phyloP scores from a whole-genome alignment of 257 asterid species.

The Avicennia marina region DNA sequence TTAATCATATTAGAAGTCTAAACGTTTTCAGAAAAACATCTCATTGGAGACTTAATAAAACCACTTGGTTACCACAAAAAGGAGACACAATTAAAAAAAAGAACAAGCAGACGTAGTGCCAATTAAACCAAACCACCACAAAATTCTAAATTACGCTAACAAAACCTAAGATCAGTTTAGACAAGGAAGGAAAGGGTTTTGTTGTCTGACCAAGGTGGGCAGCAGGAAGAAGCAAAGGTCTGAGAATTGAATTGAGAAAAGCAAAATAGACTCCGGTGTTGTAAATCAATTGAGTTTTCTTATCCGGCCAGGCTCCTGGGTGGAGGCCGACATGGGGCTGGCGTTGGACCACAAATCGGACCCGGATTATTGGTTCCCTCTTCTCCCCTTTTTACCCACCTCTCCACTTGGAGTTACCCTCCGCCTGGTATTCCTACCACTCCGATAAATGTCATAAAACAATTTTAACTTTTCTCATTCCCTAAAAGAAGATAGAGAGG shows the following conservation, averaged over 20 bases:
- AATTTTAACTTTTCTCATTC: neutral
- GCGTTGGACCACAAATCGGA: no score
- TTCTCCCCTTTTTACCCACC: constrained; percentile 9
- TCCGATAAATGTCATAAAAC: no score
- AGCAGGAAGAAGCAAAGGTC: constrained; percentile 18
- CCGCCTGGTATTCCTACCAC: no score
- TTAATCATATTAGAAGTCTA: neutral
- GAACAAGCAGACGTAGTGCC: neutral
- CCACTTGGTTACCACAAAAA: neutral
- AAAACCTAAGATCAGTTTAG: neutral
- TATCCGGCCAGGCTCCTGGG: constrained; percentile 30
- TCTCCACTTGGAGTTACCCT: no score
- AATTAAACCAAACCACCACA: neutral
- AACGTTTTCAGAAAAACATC: neutral
- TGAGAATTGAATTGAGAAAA: constrained; percentile 15
- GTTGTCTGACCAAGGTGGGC: constrained; percentile 18
- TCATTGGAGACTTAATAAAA: neutral
- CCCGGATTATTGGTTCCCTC: constrained; percentile 9
- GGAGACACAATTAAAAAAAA: neutral
- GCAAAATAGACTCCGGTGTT: neutral
- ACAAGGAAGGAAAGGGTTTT: neutral
- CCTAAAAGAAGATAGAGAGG: no score
- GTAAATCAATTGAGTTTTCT: constrained; percentile 21
- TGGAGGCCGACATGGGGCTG: no score
- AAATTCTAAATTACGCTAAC: neutral